phyloP scores from a whole-genome alignment of 2,329 filamentous ascomycete genomes.

The Fusarium sp. region DNA sequence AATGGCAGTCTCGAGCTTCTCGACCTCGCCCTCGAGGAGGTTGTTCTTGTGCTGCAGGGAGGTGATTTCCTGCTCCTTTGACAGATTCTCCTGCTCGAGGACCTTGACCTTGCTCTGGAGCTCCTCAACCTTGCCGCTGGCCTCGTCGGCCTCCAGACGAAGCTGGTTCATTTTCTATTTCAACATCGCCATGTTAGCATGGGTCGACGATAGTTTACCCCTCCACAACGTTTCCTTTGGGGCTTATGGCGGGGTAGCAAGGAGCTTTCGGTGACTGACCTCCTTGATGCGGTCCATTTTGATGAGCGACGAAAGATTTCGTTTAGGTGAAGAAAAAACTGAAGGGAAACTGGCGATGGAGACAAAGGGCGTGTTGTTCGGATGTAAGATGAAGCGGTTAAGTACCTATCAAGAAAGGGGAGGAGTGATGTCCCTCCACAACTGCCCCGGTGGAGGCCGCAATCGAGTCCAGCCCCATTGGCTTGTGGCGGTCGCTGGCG shows the following conservation, averaged over 20 bases:
- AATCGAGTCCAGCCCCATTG: slow-evolving; percentile 46
- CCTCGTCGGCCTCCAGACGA: slow-evolving; percentile 93
- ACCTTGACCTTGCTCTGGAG: slow-evolving; percentile 88
- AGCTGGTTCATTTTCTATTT: slow-evolving; percentile 93
- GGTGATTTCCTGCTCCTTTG: slow-evolving; percentile 98
- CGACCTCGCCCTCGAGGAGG: slow-evolving; percentile 89
- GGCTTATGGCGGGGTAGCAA: slow-evolving; percentile 53
- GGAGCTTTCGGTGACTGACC: slow-evolving; percentile 68
- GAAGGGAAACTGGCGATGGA: slow-evolving; percentile 46
- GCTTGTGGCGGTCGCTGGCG: slow-evolving; percentile 51
- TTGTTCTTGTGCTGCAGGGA: slow-evolving; percentile 96
- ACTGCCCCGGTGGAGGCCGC: slow-evolving; percentile 49
- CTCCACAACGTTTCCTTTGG: slow-evolving; percentile 50
- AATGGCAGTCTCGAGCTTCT: slow-evolving; percentile 88
- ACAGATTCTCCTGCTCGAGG: slow-evolving; percentile 93
- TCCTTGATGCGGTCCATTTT: slow-evolving; percentile 92
- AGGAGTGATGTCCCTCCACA: slow-evolving; percentile 58
- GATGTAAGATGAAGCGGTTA: slow-evolving; percentile 54
- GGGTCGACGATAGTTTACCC: slow-evolving; percentile 48
- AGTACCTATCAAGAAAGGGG: slow-evolving; percentile 56
- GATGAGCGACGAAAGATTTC: slow-evolving; percentile 26
- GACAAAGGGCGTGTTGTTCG: slow-evolving; percentile 53
- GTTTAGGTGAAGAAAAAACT: slow-evolving; percentile 25
- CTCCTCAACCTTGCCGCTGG: slow-evolving; percentile 86
- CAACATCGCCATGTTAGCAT: slow-evolving; percentile 47